A percentile compares a stretch with the other conserved stretches of the same genome.
Evolutionary conservation across 1,284 basidiomycete species (phyloP).

Genomic region (Xerocomus minutiporus): DNA sequence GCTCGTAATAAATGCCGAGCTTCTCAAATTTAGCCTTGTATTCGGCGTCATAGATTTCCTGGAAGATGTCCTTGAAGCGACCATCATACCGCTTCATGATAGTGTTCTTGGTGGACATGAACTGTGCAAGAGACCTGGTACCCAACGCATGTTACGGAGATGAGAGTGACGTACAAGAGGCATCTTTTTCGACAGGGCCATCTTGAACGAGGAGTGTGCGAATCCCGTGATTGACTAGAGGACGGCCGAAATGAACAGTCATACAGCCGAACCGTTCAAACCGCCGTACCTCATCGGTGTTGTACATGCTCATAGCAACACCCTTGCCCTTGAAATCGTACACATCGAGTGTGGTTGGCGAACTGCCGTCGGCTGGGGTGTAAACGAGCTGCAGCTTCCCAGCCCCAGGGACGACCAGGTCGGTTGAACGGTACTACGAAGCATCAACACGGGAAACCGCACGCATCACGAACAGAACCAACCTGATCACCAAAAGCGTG

Average conservation of each 20-base stretch:
- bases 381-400: conserved; percentile 90
- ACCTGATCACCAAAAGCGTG: conserved; percentile 96
- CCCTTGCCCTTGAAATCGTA: conserved; percentile 89
- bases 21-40: conserved; percentile 85
- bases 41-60: conserved; percentile 83
- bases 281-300: conserved; percentile 76
- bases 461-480: conserved; percentile 20
- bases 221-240: conserved; percentile 86
- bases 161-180: conserved; percentile 55
- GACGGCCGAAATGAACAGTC: conserved; percentile 7
- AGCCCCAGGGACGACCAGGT: conserved; percentile 81
- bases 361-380: conserved; percentile 69
- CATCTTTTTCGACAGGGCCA: conserved; percentile 95
- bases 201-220: conserved; percentile 97
- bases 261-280: neutral
- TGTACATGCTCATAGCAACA: conserved; percentile 93
- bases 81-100: conserved; percentile 97
- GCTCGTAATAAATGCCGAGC: conserved; percentile 92
- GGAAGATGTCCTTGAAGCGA: conserved; percentile 98
- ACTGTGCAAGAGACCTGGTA: conserved; percentile 40
- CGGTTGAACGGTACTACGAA: conserved; percentile 80
- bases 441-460: conserved; percentile 4
- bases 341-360: conserved; percentile 68
- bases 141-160: conserved; percentile 3
- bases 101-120: conserved; percentile 98